phyloP scores from a whole-genome alignment of 257 asterid species.

The Forsythia viridissima region DNA sequence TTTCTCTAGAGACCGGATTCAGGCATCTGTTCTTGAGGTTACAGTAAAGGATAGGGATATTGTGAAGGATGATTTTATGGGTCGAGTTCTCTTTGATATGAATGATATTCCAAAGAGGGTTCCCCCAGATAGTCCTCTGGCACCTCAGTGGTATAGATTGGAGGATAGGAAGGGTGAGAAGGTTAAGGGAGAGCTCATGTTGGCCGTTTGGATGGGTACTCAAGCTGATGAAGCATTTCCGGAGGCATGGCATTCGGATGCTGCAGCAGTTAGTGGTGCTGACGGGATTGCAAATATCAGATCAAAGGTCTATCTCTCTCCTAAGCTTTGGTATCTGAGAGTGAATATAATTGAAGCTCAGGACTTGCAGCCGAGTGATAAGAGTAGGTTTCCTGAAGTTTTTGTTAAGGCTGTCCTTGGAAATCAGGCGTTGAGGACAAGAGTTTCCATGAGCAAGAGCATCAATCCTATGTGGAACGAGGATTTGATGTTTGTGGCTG shows the following conservation, averaged over 20 bases:
- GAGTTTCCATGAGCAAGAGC: slow-evolving; percentile 58
- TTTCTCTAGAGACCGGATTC: slow-evolving; percentile 68
- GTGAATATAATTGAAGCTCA: slow-evolving; percentile 77
- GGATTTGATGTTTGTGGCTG: slow-evolving; percentile 79
- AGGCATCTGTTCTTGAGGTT: slow-evolving; percentile 64
- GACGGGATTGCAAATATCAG: slow-evolving; percentile 57
- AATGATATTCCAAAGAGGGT: slow-evolving; percentile 65
- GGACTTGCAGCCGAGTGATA: slow-evolving; percentile 58
- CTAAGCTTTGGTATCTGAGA: slow-evolving; percentile 74
- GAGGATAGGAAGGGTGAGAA: slow-evolving; percentile 55
- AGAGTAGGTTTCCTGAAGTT: slow-evolving; percentile 60
- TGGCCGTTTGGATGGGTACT: slow-evolving; percentile 88
- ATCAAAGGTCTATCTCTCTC: slow-evolving; percentile 72
- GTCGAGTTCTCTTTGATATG: slow-evolving; percentile 56
- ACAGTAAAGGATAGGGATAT: slow-evolving; percentile 66
- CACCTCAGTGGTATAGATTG: slow-evolving; percentile 74
- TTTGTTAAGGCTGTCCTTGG: slow-evolving; percentile 67
- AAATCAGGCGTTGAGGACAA: slow-evolving; percentile 55
- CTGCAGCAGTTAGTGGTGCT: slow-evolving; percentile 57
- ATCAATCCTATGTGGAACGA: slow-evolving; percentile 78
- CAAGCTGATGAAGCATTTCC: slow-evolving; percentile 82
- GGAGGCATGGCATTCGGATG: slow-evolving; percentile 74
- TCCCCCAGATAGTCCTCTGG: slow-evolving; percentile 73
- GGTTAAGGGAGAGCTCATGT: slow-evolving; percentile 66
- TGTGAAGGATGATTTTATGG: slow-evolving; percentile 66